Evolutionary conservation across 2,329 filamentous ascomycete species (phyloP), one percentile per base, ranked within the genome.

Genomic region (Parastagonospora nodorum): DNA sequence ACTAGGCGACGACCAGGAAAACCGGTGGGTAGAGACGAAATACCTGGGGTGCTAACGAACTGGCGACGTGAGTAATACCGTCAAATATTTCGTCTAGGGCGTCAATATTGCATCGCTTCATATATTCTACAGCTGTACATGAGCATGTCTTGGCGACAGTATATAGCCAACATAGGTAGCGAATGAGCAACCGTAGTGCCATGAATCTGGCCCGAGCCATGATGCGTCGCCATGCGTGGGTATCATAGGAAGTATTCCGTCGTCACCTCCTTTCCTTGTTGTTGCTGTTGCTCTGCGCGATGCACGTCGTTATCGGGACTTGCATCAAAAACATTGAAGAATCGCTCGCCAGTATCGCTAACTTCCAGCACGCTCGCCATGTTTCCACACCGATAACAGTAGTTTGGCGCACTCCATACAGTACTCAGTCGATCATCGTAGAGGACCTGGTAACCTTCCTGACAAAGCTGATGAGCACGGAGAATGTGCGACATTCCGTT

Each of bases 401-500:
- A 95, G 67, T 95, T 76, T 9, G 74, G 74, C 15, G 74, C 74
- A 72, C 92, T 97, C 94, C 94, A 99, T 6, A 99, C 94, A 1
- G 94, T 99, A 73, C 91, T 96, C 32, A 99, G 78, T 12, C 88
- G 85, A 75, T 97, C 93, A 67, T 97, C 93, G 74, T 96, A 99
- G 12, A 99, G 84, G 40, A 97, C 89, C 77, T 97, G 94, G 74
- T 93, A 99, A 0, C 94, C 94, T 77, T 99, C 94, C 74, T 99
- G 94, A 74, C 94, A 99, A 4, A 99, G 84, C 78, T 99, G 94
- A 75, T 99, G 94, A n/a, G 94, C 94, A 19, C 94, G 89, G 49
- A 99, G 81, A 58, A 99, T 99, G 74, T 99, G 94, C 29, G 88
- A 93, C 92, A 99, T 97, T 74, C 86, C 88, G 76, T 99, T 99